These are phyloP conservation scores for Drechslerella coelobrocha DNA, from an alignment of 2,329 filamentous ascomycete species.

Conservation along the genomic window DNA sequence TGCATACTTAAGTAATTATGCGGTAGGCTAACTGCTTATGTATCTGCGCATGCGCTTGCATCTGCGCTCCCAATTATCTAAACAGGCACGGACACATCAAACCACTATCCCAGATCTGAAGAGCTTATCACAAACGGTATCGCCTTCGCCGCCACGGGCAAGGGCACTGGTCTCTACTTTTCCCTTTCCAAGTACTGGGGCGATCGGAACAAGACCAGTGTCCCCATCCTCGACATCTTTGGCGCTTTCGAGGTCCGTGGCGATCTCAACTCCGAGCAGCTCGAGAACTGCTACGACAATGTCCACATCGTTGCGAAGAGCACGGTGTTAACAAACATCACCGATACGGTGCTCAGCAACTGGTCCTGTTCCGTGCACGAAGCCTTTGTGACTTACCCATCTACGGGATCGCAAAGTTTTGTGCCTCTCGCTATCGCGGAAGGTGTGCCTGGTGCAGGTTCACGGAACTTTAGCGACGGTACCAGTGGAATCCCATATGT, in stretches of 20 bases:
- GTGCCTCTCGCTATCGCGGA: conserved; percentile 59
- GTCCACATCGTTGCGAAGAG: conserved; percentile 59
- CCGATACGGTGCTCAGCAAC: conserved; percentile 58
- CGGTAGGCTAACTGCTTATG: conserved; percentile 55
- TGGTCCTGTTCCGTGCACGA: conserved; percentile 61
- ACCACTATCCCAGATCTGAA: conserved; percentile 56
- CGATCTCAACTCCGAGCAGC: conserved; percentile 54
- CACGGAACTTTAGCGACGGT: conserved; percentile 58
- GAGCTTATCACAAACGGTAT: conserved; percentile 59
- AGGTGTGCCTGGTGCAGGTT: conserved; percentile 57
- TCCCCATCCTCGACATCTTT: conserved; percentile 56
- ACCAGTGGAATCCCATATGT: conserved; percentile 60
- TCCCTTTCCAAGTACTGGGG: conserved; percentile 61
- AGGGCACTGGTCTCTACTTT: conserved; percentile 59
- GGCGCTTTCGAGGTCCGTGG: conserved; percentile 60
- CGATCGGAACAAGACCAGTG: conserved; percentile 52
- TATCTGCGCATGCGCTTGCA: too few relatives aligned
- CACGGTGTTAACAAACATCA: conserved; percentile 56
- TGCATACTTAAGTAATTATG: too few relatives aligned
- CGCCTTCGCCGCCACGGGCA: conserved; percentile 56
- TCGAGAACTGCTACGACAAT: conserved; percentile 58
- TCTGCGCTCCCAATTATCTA: neutral
- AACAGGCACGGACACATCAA: conserved; percentile 47
- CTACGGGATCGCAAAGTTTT: conserved; percentile 55
- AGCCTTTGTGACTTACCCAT: conserved; percentile 59